phyloP scores from a whole-genome alignment of 148 eudicot species.

The Pouteria glomerata region DNA sequence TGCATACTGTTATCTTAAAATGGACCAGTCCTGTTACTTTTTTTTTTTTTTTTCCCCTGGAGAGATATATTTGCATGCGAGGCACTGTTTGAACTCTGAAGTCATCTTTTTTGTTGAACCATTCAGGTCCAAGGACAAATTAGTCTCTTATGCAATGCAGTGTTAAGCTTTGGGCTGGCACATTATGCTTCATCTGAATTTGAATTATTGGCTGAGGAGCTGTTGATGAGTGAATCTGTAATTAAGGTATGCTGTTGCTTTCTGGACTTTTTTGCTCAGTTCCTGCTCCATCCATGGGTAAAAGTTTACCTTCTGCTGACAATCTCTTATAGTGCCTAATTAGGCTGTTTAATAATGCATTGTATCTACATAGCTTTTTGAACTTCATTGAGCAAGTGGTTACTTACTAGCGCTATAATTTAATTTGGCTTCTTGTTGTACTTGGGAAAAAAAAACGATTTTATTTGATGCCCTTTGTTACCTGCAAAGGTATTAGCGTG shows the following conservation, averaged over 20 bases:
- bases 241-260: slow-evolving; percentile 53
- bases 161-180: slow-evolving; percentile 88
- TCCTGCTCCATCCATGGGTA: neutral
- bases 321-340: neutral
- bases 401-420: too few species aligned
- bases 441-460: too few species aligned
- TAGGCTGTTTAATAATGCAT: neutral
- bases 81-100: slow-evolving; percentile 12
- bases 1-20: neutral
- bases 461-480: too few species aligned
- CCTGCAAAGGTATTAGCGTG: too few species aligned
- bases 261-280: neutral
- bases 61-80: neutral
- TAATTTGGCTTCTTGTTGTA: too few species aligned
- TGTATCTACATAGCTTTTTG: too few species aligned
- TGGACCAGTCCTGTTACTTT: neutral
- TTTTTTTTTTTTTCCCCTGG: neutral
- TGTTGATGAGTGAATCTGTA: slow-evolving; percentile 93
- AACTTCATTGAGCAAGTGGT: too few species aligned
- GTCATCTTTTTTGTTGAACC: slow-evolving; percentile 10
- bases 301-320: neutral
- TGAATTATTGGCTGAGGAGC: slow-evolving; percentile 91
- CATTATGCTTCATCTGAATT: slow-evolving; percentile 85
- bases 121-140: slow-evolving; percentile 94
- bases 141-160: slow-evolving; percentile 65